Evolutionary conservation across 805 yeast genomes (phyloP).

Genomic region (Yarrowia sp.): DNA sequence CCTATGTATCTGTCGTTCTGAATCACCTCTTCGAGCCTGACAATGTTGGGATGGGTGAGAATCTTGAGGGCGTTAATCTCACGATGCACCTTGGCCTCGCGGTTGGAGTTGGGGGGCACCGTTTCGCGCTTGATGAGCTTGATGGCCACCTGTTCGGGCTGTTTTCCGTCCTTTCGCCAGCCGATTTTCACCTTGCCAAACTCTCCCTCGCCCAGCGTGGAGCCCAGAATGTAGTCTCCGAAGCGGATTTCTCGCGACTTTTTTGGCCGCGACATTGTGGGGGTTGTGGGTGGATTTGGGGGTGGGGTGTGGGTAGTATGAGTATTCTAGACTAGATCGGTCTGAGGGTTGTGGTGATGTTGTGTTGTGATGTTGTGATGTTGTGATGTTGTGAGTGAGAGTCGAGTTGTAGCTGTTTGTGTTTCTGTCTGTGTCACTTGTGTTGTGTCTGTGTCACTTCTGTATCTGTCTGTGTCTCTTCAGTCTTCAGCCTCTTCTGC

Average conservation of each 20-base stretch:
- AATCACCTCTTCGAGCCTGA: slow-evolving; percentile 83
- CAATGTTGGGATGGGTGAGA: slow-evolving; percentile 90
- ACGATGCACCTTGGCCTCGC: slow-evolving; percentile 84
- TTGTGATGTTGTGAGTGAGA: too few species aligned
- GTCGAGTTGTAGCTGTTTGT: too few species aligned
- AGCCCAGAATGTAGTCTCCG: slow-evolving; percentile 86
- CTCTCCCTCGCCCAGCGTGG: slow-evolving; percentile 96
- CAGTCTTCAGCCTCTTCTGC: too few species aligned
- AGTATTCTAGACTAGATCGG: too few species aligned
- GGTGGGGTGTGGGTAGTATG: not conserved
- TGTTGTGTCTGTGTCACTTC: too few species aligned
- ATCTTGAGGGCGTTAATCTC: slow-evolving; percentile 83
- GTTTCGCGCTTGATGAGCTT: slow-evolving; percentile 86
- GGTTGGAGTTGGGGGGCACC: slow-evolving; percentile 79
- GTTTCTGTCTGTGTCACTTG: too few species aligned
- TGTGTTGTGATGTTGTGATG: too few species aligned
- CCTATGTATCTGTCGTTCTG: slow-evolving; percentile 95
- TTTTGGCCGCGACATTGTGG: not conserved
- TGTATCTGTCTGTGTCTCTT: too few species aligned
- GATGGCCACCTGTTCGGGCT: slow-evolving; percentile 62
- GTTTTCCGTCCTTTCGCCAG: slow-evolving; percentile 77
- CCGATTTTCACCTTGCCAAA: slow-evolving; percentile 97
- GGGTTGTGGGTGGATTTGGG: not conserved
- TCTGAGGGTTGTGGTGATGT: too few species aligned
- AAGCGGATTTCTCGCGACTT: slow-evolving; percentile 49